A percentile compares a stretch with the other conserved stretches of the same genome.
phyloP scores from a whole-genome alignment of 129 eudicot genomes.

The Kitagawia praeruptora region DNA sequence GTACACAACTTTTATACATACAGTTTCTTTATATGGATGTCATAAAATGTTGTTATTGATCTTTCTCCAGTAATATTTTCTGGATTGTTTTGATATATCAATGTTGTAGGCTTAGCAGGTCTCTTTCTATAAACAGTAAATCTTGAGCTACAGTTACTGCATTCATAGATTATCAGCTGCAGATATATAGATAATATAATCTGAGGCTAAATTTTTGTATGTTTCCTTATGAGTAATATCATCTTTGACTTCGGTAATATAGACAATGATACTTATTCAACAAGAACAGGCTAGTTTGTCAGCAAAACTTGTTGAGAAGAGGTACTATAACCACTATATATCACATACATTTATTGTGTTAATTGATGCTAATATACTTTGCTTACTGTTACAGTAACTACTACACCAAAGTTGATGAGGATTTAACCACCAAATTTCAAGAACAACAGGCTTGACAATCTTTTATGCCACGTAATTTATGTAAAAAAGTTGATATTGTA shows the following conservation, averaged over 20 bases:
- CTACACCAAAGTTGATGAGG: slow-evolving; percentile 50
- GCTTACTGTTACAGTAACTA: slow-evolving; percentile 42
- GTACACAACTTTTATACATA: background rate
- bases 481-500: slow-evolving; percentile 4
- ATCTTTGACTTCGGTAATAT: slow-evolving; percentile 17
- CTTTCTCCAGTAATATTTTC: background rate
- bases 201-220: slow-evolving; percentile 11
- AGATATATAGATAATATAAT: background rate
- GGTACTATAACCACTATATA: slow-evolving; percentile 15
- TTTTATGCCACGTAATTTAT: slow-evolving; percentile 14
- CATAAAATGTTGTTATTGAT: background rate
- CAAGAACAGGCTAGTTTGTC: slow-evolving; percentile 57
- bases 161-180: background rate
- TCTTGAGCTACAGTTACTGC: background rate
- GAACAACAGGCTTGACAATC: slow-evolving; percentile 52
- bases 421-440: slow-evolving; percentile 35
- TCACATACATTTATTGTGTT: background rate
- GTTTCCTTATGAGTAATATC: background rate
- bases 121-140: background rate
- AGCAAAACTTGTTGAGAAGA: slow-evolving; percentile 49
- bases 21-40: background rate
- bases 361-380: slow-evolving; percentile 12
- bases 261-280: slow-evolving; percentile 79
- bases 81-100: background rate
- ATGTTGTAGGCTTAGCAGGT: background rate